Base-by-base conservation (phyloP, 2,329 filamentous ascomycete genomes). In the Epichloe scottii region DNA sequence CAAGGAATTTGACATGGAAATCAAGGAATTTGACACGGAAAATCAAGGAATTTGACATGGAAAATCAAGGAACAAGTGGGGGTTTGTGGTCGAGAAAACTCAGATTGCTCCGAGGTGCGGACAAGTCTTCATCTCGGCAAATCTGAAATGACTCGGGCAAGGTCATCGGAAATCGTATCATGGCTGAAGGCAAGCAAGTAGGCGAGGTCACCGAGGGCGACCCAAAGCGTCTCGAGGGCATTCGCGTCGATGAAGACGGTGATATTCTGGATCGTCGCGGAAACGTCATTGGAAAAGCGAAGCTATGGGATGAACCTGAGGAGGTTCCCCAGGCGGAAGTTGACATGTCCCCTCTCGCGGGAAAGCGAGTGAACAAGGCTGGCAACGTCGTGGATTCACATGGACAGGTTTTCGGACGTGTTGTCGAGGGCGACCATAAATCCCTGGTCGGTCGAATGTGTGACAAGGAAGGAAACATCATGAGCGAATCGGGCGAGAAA, bases 331-430 rank as follows among this genome's bases (percentile, higher is more conserved):
- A 81, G 62, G 74, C 76, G 53, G 71, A 76, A 0, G 75, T 75
- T 3, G 78, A 82, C 59, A 78, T 76, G 54, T 85, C 82, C 7
- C 70, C 76, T 42, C 72, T 84, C 5, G 82, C 83, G 19, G 84
- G 84, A 52, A 84, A 87, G 67, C 75, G 80, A 40, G 81, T 87
- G 56, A 85, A 86, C 69, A 87, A 86, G 68, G 76, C 78, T 3
- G 84, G 84, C 39, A 79, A 81, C 45, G 69, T 79, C 1, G 78
- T 82, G 26, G 78, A 81, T 59, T 65, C 65, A 3, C 65, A 67
- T 42, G 78, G 78, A 0, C 64, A 69, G 43, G 78, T 82, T 55
- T 81, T 78, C 54, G 85, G 81, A 37, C 78, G 81, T 39, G 75
- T 89, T 1, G 66, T 87, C 19, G 82, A 87, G 61, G 85, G 85